Evolutionary conservation across 352 stramenopile genomes (phyloP).

Genomic region (Globisporangium lucens): DNA sequence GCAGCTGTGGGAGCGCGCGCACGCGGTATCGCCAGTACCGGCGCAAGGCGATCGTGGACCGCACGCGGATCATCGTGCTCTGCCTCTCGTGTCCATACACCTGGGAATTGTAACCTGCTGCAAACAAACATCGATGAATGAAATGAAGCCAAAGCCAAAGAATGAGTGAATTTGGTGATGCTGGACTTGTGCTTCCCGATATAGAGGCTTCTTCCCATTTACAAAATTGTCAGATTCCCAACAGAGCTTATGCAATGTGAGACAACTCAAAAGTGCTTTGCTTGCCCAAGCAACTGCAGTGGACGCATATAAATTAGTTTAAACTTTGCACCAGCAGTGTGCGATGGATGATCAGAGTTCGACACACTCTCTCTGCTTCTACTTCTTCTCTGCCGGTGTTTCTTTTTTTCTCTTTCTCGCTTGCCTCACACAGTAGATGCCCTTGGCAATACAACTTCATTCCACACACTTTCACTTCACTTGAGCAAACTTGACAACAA

Average conservation of each 20-base stretch:
- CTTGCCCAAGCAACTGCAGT: neutral
- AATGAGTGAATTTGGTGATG: neutral
- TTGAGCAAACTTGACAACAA: conserved; percentile 5
- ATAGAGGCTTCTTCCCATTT: neutral
- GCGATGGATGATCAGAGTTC: neutral
- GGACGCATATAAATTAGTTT: conserved; percentile 21
- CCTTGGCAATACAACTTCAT: conserved; percentile 1
- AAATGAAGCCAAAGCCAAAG: neutral
- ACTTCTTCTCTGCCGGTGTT: neutral
- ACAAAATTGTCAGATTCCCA: neutral
- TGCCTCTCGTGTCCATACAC: conserved; percentile 72
- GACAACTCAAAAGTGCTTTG: neutral
- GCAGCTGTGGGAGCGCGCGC: conserved; percentile 64
- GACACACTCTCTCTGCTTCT: neutral
- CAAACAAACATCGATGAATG: neutral
- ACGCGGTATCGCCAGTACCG: conserved; percentile 82
- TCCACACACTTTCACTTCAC: conserved; percentile 1
- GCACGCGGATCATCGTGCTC: conserved; percentile 79
- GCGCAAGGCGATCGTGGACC: conserved; percentile 81
- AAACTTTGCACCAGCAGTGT: conserved; percentile 5
- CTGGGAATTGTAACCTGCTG: conserved; percentile 64
- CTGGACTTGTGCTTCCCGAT: too few relatives aligned
- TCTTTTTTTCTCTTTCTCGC: neutral
- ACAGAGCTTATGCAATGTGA: neutral
- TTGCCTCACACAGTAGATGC: conserved; percentile 1